Percentiles rank a stretch among this genome's conserved stretches.
Conservation (phyloP, 2,329 filamentous ascomycete genomes). For the Colletotrichum graminicola region DNA sequence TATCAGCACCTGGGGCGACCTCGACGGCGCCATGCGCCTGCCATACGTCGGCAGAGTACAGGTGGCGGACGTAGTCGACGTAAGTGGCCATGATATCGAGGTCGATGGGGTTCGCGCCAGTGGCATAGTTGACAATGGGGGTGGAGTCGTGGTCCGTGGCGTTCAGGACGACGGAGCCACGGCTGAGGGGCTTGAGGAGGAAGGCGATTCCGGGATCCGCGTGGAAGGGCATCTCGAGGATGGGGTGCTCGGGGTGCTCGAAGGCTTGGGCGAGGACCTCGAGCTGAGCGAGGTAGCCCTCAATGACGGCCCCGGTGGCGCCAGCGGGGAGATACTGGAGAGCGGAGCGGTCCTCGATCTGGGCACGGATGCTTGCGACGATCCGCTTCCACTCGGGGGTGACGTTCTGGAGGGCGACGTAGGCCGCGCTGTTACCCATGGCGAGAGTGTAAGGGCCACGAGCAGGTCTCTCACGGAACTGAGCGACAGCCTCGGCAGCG, state of each 20-base stretch:
- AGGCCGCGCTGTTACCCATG: constrained; percentile 50
- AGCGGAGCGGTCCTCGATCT: constrained; percentile 45
- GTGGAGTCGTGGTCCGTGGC: constrained; percentile 44
- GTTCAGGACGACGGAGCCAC: constrained; percentile 50
- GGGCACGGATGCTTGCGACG: constrained; percentile 45
- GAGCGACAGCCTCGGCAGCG: constrained; percentile 48
- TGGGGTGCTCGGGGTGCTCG: constrained; percentile 47
- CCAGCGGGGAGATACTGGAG: constrained; percentile 42
- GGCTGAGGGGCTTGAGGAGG: constrained; percentile 51
- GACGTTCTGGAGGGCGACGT: constrained; percentile 47
- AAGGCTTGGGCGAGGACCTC: constrained; percentile 46
- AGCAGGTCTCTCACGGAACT: constrained; percentile 49
- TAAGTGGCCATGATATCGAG: constrained; percentile 51
- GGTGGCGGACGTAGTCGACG: constrained; percentile 48
- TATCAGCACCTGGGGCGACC: constrained; percentile 45
- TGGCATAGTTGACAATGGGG: constrained; percentile 52
- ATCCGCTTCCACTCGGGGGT: constrained; percentile 44
- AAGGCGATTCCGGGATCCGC: constrained; percentile 44
- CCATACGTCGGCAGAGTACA: constrained; percentile 48
- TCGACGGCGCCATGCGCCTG: constrained; percentile 40
- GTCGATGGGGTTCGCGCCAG: constrained; percentile 53
- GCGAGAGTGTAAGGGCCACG: constrained; percentile 54
- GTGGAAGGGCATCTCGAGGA: constrained; percentile 50
- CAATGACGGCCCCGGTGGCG: constrained; percentile 43
- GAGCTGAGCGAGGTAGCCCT: constrained; percentile 47